Evolutionary conservation across 1,284 basidiomycete genomes (phyloP).

Genomic region (Apiotrichum siamense): DNA sequence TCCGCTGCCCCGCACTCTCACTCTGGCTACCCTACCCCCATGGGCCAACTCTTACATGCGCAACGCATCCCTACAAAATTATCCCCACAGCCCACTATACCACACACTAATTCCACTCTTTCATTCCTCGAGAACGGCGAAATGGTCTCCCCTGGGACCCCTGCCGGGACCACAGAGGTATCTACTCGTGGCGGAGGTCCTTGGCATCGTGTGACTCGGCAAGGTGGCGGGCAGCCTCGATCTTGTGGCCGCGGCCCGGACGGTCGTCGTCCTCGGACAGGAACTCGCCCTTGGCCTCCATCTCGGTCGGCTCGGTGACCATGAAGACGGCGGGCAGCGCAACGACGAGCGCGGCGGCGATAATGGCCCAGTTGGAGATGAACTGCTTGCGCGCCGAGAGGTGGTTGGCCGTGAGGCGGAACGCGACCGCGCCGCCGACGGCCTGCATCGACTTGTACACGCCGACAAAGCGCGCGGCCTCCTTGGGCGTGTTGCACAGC

Average conservation of each 20-base stretch:
- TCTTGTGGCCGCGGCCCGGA: slow-evolving; percentile 9
- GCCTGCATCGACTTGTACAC: slow-evolving; percentile 23
- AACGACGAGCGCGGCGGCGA: slow-evolving; percentile 12
- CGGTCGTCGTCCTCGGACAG: slow-evolving; percentile 12
- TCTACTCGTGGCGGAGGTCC: too few species aligned
- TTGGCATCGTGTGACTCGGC: too few species aligned
- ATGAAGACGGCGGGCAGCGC: slow-evolving; percentile 18
- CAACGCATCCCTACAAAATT: too few species aligned
- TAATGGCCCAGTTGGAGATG: slow-evolving; percentile 22
- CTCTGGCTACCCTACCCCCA: too few species aligned
- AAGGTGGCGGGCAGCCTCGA: too few species aligned
- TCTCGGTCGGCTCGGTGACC: slow-evolving; percentile 19
- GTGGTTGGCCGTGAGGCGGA: slow-evolving; percentile 14
- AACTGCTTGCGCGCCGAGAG: slow-evolving; percentile 18
- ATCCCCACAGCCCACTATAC: too few species aligned
- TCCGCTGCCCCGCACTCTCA: too few species aligned
- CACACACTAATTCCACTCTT: too few species aligned
- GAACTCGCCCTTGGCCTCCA: slow-evolving; percentile 14
- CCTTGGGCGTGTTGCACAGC: slow-evolving; percentile 20
- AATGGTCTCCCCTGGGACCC: too few species aligned
- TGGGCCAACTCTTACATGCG: too few species aligned
- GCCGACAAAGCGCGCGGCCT: slow-evolving; percentile 21
- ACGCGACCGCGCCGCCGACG: slow-evolving; percentile 18
- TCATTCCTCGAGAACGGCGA: too few species aligned
- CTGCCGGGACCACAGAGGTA: too few species aligned